Evolutionary conservation across 176 grass and related monocot genomes (phyloP), one percentile per base, ranked within the genome.

Genomic region (Saccharum spontaneum): DNA sequence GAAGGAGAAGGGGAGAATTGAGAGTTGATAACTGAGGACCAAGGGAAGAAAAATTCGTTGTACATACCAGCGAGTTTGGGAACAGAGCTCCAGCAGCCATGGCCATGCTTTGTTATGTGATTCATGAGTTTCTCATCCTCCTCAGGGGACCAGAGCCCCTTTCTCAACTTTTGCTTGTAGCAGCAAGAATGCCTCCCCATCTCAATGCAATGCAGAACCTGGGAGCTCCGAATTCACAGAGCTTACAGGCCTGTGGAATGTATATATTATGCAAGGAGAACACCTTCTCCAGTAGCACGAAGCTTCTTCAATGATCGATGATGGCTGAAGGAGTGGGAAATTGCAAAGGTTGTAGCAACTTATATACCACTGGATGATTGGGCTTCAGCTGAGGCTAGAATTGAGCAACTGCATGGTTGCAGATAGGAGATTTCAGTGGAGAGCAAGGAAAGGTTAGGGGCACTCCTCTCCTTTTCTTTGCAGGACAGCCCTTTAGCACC

Each of bases 181-280:
- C 92, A 94, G 74, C 92, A 94, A 37, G 92, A 91, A 71, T 94
- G 92, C 62, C 92, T 91, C 82, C 92, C 92, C 92, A 94, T 94
- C 75, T 69, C 75, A 54, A 77, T 10, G 52, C 81, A 91, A 91
- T 92, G 90, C 73, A 69, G 61, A 83, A 83, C 15, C 59, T 43
- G n/a, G 12, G 38, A 67, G 74, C 79, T 65, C 26, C 61, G 43
- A 87, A 79, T 87, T 83, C 33, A 15, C 61, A 6, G 46, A 69
- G 48, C 57, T 60, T 16, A 46, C 59, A 60, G 80, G 75, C 24
- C 48, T 66, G 5, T 71, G 18, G 81, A 88, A 59, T 83, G 62
- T 73, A 72, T 39, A 38, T 23, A 72, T 90, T 41, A 36, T 70
- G 73, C 57, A 17, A 73, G 22, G 37, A 57, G 6, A 79, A 34